A percentile compares a stretch with the other conserved stretches of the same genome.
Conservation (phyloP, 2,329 filamentous ascomycete genomes). For the Aspergillus sp. region DNA sequence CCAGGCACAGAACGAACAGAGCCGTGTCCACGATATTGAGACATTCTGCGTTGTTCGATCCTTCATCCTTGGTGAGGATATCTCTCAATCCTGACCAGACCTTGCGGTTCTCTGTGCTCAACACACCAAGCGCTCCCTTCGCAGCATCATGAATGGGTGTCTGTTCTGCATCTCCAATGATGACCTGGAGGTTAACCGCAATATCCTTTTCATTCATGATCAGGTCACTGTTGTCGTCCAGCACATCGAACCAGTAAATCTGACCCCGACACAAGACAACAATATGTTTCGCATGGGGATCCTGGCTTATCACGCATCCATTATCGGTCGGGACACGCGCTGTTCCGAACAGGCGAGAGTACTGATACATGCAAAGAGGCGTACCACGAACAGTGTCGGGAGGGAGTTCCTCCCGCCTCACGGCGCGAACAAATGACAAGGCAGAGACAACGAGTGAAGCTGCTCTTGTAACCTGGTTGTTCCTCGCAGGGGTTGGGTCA, state of each 20-base stretch:
- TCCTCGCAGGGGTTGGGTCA: conserved; percentile 92
- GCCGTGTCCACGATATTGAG: conserved; percentile 94
- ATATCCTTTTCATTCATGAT: conserved; percentile 98
- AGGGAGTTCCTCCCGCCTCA: conserved; percentile 87
- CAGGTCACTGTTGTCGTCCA: conserved; percentile 89
- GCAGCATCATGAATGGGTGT: conserved; percentile 91
- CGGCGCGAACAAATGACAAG: conserved; percentile 86
- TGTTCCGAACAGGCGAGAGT: conserved; percentile 91
- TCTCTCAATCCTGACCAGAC: conserved; percentile 92
- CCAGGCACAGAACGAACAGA: conserved; percentile 86
- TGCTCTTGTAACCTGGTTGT: conserved; percentile 93
- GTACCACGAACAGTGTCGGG: conserved; percentile 82
- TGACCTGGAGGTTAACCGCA: conserved; percentile 84
- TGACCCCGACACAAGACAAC: conserved; percentile 93
- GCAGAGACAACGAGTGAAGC: conserved; percentile 90
- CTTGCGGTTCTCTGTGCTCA: conserved; percentile 95
- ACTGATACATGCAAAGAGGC: conserved; percentile 97
- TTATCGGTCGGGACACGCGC: conserved; percentile 91
- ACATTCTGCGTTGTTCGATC: conserved; percentile 93
- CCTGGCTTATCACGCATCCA: conserved; percentile 93
- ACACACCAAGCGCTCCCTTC: conserved; percentile 88
- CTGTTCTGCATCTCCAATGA: conserved; percentile 85
- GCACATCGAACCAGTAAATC: conserved; percentile 98
- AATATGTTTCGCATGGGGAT: conserved; percentile 88
- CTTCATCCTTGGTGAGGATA: conserved; percentile 78